Base-by-base conservation (phyloP, 2,329 filamentous ascomycete species). In the Fusarium sp. region DNA sequence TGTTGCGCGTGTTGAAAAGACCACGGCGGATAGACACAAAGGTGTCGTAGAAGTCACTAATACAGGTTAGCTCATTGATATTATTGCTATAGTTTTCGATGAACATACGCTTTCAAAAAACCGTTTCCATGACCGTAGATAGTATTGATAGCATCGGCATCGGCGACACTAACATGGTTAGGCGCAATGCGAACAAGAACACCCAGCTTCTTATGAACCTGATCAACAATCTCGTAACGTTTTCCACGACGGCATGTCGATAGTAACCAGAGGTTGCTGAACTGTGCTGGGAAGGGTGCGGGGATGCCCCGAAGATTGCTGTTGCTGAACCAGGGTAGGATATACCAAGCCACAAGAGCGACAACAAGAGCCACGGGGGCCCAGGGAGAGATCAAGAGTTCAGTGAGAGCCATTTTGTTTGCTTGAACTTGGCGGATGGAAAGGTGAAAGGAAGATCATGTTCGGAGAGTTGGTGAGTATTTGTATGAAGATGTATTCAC, bases 11-110 rank as follows among this genome's bases (percentile, higher is more conserved):
- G 81, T 97, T 97, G 88, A 97, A 97, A 8, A 97, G 85, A 18
- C 93, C 93, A 8, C 93, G 89, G 46, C 87, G 88, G 75, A 97
- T 97, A 11, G 92, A 94, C 50, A 97, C 93, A 74, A 97, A 97
- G 44, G 93, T 92, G 74, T 97, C 93, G 74, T 97, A 97, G 81
- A 94, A 97, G 11, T 95, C 90, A 47, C 91, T 93, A 2, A 1
- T 6, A 3, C 7, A 12, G 13, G 8, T 71, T 10, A 65, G 23
- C 1, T 24, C 16, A 3, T 2, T 5, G 5, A 3, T 3, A 2
- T 0, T 15, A 2, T 3, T n/a, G 7, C 1, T 6, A 9, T 10
- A 4, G 8, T 1, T 0, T 5, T 1, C 1, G 8, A 11, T 4
- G 0, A 2, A 53, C 85, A 44, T 78, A 91, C 86, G 89, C 83